Conservation (phyloP, 1,139 yeast species). For the Nadsonia starkeyi-henricii region DNA sequence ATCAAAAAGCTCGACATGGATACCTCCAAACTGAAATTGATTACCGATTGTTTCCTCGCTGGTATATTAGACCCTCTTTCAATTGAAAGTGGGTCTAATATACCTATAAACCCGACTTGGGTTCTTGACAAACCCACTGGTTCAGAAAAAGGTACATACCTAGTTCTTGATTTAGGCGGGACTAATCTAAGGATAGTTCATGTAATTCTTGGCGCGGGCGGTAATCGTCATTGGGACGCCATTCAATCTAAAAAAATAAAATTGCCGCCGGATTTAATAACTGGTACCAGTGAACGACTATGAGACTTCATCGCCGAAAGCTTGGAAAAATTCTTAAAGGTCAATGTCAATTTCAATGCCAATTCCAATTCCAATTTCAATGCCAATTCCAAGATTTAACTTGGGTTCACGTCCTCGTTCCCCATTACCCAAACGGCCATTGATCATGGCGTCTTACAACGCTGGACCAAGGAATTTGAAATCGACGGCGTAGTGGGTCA, state of each 20-base stretch:
- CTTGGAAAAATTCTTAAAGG: slow-evolving; percentile 46
- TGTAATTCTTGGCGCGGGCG: slow-evolving; percentile 58
- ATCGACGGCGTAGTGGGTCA: slow-evolving; percentile 88
- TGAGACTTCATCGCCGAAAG: slow-evolving; percentile 81
- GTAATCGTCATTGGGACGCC: slow-evolving; percentile 66
- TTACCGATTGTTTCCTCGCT: slow-evolving; percentile 51
- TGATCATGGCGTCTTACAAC: slow-evolving; percentile 74
- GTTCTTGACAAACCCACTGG: slow-evolving; percentile 91
- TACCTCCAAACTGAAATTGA: slow-evolving; percentile 42
- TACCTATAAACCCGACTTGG: slow-evolving; percentile 95
- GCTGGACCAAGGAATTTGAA: slow-evolving; percentile 98
- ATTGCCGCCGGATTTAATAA: slow-evolving; percentile 62
- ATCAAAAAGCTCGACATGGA: slow-evolving; percentile 49
- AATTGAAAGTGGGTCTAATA: slow-evolving; percentile 21
- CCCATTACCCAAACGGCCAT: slow-evolving; percentile 81
- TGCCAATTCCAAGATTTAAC: slow-evolving; percentile 32
- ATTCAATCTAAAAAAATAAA: slow-evolving; percentile 68
- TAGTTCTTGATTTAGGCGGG: slow-evolving; percentile 94
- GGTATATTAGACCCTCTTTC: slow-evolving; percentile 53
- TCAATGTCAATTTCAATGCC: slow-evolving; percentile 23
- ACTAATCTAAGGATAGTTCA: slow-evolving; percentile 84
- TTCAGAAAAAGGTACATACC: slow-evolving; percentile 70
- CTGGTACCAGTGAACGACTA: slow-evolving; percentile 57
- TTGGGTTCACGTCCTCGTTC: slow-evolving; percentile 92
- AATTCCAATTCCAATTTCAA: no score